Evolutionary conservation across 768 basidiomycete genomes (phyloP).

Genomic region (Guyanaporus albipodus): DNA sequence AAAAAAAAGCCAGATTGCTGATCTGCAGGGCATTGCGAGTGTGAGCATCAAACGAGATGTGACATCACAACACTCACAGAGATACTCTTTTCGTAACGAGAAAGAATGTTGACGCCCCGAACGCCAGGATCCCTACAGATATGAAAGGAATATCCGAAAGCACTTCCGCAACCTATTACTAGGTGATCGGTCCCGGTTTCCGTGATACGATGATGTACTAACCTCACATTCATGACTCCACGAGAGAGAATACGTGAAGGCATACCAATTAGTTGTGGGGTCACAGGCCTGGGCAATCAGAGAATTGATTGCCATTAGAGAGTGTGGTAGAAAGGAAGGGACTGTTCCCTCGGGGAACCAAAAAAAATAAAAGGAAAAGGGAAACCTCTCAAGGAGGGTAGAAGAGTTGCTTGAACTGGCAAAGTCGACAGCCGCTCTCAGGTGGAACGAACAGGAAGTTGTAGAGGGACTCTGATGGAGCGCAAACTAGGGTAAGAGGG

Average conservation of each 20-base stretch:
- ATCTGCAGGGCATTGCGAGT: constrained; percentile 27
- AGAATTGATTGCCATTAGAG: constrained; percentile 17
- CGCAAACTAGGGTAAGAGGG: too few relatives aligned
- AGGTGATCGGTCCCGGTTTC: constrained; percentile 6
- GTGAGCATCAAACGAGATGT: constrained; percentile 1
- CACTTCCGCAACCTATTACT: constrained; percentile 47
- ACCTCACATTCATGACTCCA: constrained; percentile 45
- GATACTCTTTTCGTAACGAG: constrained; percentile 48
- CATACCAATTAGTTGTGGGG: constrained; percentile 15
- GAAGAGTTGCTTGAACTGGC: too few relatives aligned
- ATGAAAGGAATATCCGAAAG: constrained; percentile 66
- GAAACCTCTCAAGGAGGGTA: too few relatives aligned
- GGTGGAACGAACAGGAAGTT: too few relatives aligned
- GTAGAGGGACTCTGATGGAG: too few relatives aligned
- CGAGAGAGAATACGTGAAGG: constrained; percentile 29
- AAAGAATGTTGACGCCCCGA: constrained; percentile 57
- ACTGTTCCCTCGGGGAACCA: constrained; percentile 11
- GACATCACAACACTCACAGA: constrained; percentile 37
- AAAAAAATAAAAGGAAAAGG: neutral
- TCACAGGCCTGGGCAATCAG: constrained; percentile 13
- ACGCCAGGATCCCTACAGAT: constrained; percentile 59
- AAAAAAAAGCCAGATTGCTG: constrained; percentile 48
- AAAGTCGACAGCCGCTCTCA: neutral
- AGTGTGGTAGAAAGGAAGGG: constrained; percentile 13
- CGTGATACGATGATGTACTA: constrained; percentile 20